Evolutionary conservation across 495 filamentous ascomycete genomes (phyloP).

Genomic region (Talaromyces nanjingensis): DNA sequence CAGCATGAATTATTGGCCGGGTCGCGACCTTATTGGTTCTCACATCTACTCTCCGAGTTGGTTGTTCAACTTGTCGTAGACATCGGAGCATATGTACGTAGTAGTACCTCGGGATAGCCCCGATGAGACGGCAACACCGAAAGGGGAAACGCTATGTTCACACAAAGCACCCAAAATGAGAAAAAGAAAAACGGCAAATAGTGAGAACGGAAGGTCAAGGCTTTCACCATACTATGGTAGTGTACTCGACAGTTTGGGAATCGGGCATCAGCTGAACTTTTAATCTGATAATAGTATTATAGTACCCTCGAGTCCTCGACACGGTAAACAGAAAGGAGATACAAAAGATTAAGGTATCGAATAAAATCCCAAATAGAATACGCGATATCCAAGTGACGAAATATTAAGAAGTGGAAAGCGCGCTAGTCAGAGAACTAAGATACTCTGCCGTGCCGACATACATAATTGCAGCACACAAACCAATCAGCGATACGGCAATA

Average conservation of each 20-base stretch:
- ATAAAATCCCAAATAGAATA: too few relatives aligned
- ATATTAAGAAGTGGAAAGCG: background rate
- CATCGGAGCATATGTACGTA: background rate
- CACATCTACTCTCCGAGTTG: background rate
- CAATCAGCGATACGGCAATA: background rate
- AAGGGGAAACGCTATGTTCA: background rate
- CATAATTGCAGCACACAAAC: background rate
- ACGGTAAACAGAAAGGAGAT: too few relatives aligned
- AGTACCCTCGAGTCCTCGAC: too few relatives aligned
- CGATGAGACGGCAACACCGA: background rate
- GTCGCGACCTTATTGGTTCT: background rate
- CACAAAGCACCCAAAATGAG: background rate
- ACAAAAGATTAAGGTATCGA: too few relatives aligned
- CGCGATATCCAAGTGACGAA: background rate
- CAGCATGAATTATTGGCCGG: background rate
- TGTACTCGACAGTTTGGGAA: background rate
- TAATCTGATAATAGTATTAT: background rate
- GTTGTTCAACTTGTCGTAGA: background rate
- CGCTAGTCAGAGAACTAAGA: background rate
- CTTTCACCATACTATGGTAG: too few relatives aligned
- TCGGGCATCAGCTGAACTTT: background rate
- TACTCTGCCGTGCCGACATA: slow-evolving; percentile 1
- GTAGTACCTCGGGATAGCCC: background rate
- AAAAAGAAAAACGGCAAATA: background rate
- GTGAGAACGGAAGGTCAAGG: too few relatives aligned